These are phyloP conservation scores for Aspergillus felis DNA, from an alignment of 2,329 filamentous ascomycete genomes.

Conservation along the genomic window DNA sequence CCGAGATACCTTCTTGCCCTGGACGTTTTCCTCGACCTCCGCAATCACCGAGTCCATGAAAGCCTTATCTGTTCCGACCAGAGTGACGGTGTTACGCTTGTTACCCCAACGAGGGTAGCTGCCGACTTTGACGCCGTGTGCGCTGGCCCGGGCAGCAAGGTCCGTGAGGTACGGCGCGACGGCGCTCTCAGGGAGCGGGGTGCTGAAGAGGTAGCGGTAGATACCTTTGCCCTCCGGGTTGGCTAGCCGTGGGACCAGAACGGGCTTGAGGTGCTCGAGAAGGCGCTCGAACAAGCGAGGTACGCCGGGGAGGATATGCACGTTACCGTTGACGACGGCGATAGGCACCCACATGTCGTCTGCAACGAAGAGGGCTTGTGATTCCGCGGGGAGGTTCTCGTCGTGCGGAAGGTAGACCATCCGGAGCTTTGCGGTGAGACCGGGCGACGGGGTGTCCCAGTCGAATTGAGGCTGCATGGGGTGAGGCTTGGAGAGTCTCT, in stretches of 20 bases:
- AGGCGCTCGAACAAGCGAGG: slow-evolving; percentile 78
- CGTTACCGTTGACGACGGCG: slow-evolving; percentile 81
- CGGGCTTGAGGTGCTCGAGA: slow-evolving; percentile 70
- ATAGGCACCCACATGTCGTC: slow-evolving; percentile 91
- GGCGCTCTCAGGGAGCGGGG: slow-evolving; percentile 79
- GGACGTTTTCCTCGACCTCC: slow-evolving; percentile 72
- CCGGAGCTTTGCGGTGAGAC: slow-evolving; percentile 74
- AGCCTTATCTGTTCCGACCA: slow-evolving; percentile 71
- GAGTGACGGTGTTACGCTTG: slow-evolving; percentile 80
- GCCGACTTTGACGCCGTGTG: slow-evolving; percentile 83
- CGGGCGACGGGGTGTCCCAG: slow-evolving; percentile 79
- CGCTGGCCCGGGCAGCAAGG: slow-evolving; percentile 68
- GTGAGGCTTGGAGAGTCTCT: slow-evolving; percentile 68
- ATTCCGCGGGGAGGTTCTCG: slow-evolving; percentile 56
- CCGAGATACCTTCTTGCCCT: slow-evolving; percentile 64
- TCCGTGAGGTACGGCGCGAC: slow-evolving; percentile 80
- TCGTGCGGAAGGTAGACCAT: slow-evolving; percentile 89
- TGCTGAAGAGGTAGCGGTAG: slow-evolving; percentile 75
- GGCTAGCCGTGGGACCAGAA: slow-evolving; percentile 64
- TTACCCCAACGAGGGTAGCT: slow-evolving; percentile 93
- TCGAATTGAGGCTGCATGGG: slow-evolving; percentile 70
- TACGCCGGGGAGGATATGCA: slow-evolving; percentile 89
- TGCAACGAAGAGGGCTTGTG: slow-evolving; percentile 73
- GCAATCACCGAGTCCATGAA: slow-evolving; percentile 74
- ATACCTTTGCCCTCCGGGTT: slow-evolving; percentile 81